These are phyloP conservation scores for Penicillium sp. DNA, from an alignment of 2,329 filamentous ascomycete genomes.

Conservation along the genomic window DNA sequence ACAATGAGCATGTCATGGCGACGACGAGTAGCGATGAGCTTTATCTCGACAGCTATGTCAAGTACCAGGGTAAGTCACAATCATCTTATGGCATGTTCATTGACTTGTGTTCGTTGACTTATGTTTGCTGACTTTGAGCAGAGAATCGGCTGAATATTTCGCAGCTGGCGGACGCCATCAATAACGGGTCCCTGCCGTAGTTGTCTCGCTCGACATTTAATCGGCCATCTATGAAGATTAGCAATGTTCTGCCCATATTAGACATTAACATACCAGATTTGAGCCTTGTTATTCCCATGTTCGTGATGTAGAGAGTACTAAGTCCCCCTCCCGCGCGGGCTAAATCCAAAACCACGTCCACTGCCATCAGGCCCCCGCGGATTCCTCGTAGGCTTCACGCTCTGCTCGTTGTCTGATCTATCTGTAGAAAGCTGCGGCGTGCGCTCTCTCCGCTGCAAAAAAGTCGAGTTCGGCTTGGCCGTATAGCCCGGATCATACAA, in stretches of 20 bases:
- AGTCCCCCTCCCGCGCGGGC: slow-evolving; percentile 53
- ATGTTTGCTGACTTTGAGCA: slow-evolving; percentile 15
- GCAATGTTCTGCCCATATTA: not conserved
- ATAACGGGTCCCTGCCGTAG: slow-evolving; percentile 52
- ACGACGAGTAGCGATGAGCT: slow-evolving; percentile 65
- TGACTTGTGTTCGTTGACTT: not conserved
- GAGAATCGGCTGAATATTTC: slow-evolving; percentile 60
- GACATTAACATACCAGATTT: not conserved
- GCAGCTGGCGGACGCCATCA: slow-evolving; percentile 57
- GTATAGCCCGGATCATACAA: slow-evolving; percentile 75
- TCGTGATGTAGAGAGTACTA: not conserved
- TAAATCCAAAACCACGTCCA: slow-evolving; percentile 74
- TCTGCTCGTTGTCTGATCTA: slow-evolving; percentile 33
- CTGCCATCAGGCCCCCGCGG: slow-evolving; percentile 75
- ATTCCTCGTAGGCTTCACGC: slow-evolving; percentile 57
- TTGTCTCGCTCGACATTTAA: not conserved
- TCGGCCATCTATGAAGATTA: not conserved
- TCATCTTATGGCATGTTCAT: not conserved
- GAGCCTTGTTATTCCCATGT: not conserved
- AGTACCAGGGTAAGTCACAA: slow-evolving; percentile 52
- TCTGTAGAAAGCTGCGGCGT: slow-evolving; percentile 29
- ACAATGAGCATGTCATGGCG: slow-evolving; percentile 57
- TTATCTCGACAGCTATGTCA: slow-evolving; percentile 64
- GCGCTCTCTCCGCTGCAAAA: slow-evolving; percentile 42
- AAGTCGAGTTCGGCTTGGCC: slow-evolving; percentile 57